Conservation (phyloP, 306 rosid genomes). For the Fragaria iinumae region DNA sequence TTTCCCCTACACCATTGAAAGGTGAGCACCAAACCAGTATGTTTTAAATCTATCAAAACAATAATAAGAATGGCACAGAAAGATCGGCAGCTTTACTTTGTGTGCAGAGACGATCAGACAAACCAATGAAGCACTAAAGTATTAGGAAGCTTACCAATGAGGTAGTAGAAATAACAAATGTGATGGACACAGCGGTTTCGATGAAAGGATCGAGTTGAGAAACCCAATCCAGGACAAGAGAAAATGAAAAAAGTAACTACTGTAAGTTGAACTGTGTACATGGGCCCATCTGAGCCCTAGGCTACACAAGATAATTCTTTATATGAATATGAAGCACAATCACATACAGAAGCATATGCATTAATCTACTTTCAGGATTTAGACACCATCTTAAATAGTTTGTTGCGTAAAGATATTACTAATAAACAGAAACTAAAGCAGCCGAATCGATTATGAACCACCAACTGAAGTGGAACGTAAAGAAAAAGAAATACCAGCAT, state of each 20-base stretch:
- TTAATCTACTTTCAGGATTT: background rate
- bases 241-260: background rate
- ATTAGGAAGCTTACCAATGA: background rate
- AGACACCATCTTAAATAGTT: background rate
- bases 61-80: background rate
- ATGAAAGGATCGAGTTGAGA: background rate
- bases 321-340: background rate
- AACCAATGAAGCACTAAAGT: background rate
- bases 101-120: background rate
- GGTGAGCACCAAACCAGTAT: background rate
- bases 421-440: background rate
- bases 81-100: background rate
- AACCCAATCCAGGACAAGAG: background rate
- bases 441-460: background rate
- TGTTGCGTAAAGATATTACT: background rate
- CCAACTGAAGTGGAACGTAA: background rate
- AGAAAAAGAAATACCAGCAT: slow-evolving; percentile 3
- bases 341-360: background rate
- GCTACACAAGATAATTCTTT: background rate
- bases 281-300: background rate
- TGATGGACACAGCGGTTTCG: background rate
- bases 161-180: background rate
- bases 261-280: background rate
- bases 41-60: background rate
- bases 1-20: background rate